Percentiles rank a stretch among this genome's conserved stretches.
Evolutionary conservation across 352 stramenopile genomes (phyloP).

Genomic region (Globisporangium spiculum): DNA sequence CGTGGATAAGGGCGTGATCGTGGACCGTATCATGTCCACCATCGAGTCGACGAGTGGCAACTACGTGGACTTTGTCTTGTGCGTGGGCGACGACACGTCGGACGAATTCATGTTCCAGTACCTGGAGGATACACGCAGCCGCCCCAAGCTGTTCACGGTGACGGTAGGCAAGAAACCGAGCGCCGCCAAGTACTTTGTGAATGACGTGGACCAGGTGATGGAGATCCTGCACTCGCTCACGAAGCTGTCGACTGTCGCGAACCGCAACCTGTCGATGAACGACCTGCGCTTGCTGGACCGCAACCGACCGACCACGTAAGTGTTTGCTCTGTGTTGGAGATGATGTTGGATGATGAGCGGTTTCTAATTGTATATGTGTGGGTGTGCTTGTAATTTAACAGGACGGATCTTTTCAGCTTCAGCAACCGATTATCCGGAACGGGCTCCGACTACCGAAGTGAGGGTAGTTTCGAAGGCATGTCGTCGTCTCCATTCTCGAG

Average conservation of each 20-base stretch:
- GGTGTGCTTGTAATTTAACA: slow-evolving; percentile 6
- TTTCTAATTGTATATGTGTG: not conserved
- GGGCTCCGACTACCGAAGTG: slow-evolving; percentile 42
- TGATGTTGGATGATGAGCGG: not conserved
- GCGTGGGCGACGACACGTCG: slow-evolving; percentile 97
- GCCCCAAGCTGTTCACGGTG: slow-evolving; percentile 90
- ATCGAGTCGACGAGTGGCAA: slow-evolving; percentile 70
- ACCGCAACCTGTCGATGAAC: slow-evolving; percentile 86
- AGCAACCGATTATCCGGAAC: slow-evolving; percentile 19
- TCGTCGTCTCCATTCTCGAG: slow-evolving; percentile 36
- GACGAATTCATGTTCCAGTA: slow-evolving; percentile 98
- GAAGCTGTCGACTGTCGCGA: slow-evolving; percentile 79
- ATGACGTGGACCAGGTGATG: slow-evolving; percentile 96
- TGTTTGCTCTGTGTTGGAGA: slow-evolving; percentile 6
- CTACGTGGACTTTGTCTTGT: slow-evolving; percentile 96
- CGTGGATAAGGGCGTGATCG: slow-evolving; percentile 98
- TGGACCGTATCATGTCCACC: slow-evolving; percentile 94
- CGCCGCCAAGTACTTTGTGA: slow-evolving; percentile 96
- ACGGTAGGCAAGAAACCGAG: slow-evolving; percentile 99
- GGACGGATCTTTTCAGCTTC: slow-evolving; percentile 30
- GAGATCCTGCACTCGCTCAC: slow-evolving; percentile 90
- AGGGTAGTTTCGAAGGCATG: slow-evolving; percentile 44
- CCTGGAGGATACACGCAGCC: slow-evolving; percentile 63
- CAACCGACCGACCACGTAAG: slow-evolving; percentile 45
- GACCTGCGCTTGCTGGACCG: slow-evolving; percentile 73